phyloP scores from a whole-genome alignment of 2,329 filamentous ascomycete genomes.

The Ilyonectria sp. region DNA sequence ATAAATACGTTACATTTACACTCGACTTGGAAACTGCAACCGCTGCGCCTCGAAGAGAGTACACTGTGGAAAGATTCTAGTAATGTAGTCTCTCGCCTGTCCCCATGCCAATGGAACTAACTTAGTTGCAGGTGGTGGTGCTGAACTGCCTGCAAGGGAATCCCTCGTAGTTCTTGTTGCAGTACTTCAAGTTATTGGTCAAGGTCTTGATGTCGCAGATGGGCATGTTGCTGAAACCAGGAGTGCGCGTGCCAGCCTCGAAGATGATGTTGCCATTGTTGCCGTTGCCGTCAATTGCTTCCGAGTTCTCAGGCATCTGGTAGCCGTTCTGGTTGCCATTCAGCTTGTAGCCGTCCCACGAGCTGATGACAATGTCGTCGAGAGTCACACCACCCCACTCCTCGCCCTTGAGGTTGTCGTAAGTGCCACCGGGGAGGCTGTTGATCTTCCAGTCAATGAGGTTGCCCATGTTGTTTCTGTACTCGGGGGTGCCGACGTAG shows the following conservation, averaged over 20 bases:
- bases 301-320: conserved; percentile 1
- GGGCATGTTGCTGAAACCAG: conserved; percentile 9
- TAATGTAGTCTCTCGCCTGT: not conserved
- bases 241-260: conserved; percentile 11
- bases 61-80: no score
- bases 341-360: conserved; percentile 19
- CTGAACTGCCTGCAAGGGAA: conserved; percentile 10
- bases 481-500: conserved; percentile 15
- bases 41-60: no score
- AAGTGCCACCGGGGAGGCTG: conserved; percentile 1
- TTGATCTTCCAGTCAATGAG: conserved; percentile 13
- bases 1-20: not conserved
- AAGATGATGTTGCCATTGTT: conserved; percentile 13
- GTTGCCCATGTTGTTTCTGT: conserved; percentile 5
- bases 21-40: not conserved
- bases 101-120: not conserved
- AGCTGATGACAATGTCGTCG: conserved; percentile 20
- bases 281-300: conserved; percentile 11
- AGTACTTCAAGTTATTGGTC: conserved; percentile 7
- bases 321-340: conserved; percentile 21
- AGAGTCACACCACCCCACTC: conserved; percentile 16
- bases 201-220: conserved; percentile 14
- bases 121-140: conserved; percentile 4
- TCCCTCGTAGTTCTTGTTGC: not conserved
- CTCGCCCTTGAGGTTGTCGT: conserved; percentile 12